Evolutionary conservation across 495 filamentous ascomycete genomes (phyloP).

Genomic region (Immersiella caudata): DNA sequence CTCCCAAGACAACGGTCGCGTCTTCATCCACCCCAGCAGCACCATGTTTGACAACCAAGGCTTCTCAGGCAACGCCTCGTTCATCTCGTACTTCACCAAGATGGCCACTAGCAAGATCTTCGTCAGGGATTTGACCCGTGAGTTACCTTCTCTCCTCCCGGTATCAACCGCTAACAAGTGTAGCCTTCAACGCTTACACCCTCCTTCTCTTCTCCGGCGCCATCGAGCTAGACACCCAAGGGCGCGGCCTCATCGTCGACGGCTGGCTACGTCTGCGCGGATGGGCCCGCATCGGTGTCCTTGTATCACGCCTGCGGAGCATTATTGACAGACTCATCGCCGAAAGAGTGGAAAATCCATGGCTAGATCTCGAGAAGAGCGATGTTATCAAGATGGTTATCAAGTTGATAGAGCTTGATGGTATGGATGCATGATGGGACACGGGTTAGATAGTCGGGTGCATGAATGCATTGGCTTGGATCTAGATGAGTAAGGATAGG

Average conservation of each 20-base stretch:
- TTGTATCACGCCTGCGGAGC: slow-evolving; percentile 78
- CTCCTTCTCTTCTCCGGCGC: slow-evolving; percentile 87
- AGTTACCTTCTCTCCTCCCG: slow-evolving; percentile 37
- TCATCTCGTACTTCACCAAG: slow-evolving; percentile 85
- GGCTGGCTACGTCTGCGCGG: slow-evolving; percentile 88
- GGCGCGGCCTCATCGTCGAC: slow-evolving; percentile 87
- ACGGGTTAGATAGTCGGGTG: neutral
- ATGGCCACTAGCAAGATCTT: slow-evolving; percentile 90
- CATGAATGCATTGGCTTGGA: neutral
- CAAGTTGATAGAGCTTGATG: slow-evolving; percentile 82
- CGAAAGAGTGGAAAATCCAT: slow-evolving; percentile 75
- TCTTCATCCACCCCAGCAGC: slow-evolving; percentile 89
- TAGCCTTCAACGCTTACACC: slow-evolving; percentile 88
- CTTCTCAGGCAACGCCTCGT: slow-evolving; percentile 69
- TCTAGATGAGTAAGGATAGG: neutral
- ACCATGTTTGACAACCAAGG: slow-evolving; percentile 80
- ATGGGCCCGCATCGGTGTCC: slow-evolving; percentile 92
- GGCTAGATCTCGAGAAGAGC: slow-evolving; percentile 55
- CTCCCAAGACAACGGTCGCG: slow-evolving; percentile 78
- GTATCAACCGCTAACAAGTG: neutral
- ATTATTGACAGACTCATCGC: slow-evolving; percentile 86
- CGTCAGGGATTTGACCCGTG: slow-evolving; percentile 84
- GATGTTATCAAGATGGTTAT: slow-evolving; percentile 77
- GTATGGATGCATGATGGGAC: slow-evolving; percentile 62
- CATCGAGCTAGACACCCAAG: slow-evolving; percentile 83